These are phyloP conservation scores for Rhizoclosmatium globosum DNA, from an alignment of 192 early-diverging fungal species.

Conservation along the genomic window DNA sequence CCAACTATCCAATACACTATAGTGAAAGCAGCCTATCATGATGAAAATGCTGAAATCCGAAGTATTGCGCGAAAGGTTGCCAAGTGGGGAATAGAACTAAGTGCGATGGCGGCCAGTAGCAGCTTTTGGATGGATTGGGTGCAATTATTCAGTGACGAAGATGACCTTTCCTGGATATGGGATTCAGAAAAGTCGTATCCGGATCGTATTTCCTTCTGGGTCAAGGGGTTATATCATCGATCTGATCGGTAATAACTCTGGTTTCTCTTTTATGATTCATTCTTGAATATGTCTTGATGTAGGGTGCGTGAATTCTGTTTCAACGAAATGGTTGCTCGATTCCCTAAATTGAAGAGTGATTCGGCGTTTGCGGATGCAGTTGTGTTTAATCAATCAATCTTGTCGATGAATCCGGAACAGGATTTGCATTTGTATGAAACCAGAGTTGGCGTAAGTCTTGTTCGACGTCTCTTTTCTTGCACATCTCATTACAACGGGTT, in stretches of 20 bases:
- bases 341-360: background rate
- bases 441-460: background rate
- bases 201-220: background rate
- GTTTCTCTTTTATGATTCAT: background rate
- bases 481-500: background rate
- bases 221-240: constrained; percentile 22
- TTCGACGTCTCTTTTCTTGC: background rate
- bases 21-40: constrained; percentile 1
- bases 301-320: constrained; percentile 27
- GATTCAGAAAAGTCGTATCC: background rate
- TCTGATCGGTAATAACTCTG: constrained; percentile 1
- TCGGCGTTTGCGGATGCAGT: background rate
- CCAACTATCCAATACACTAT: constrained; percentile 3
- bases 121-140: constrained; percentile 13
- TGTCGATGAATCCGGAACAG: constrained; percentile 14
- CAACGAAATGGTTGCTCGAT: background rate
- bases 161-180: background rate
- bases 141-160: constrained; percentile 26
- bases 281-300: background rate
- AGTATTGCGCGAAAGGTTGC: background rate
- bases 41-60: background rate
- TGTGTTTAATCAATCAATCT: constrained; percentile 26
- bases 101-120: background rate
- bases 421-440: background rate
- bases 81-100: background rate